These are phyloP conservation scores for Mitragyna speciosa DNA, from an alignment of 257 asterid genomes.

Conservation along the genomic window DNA sequence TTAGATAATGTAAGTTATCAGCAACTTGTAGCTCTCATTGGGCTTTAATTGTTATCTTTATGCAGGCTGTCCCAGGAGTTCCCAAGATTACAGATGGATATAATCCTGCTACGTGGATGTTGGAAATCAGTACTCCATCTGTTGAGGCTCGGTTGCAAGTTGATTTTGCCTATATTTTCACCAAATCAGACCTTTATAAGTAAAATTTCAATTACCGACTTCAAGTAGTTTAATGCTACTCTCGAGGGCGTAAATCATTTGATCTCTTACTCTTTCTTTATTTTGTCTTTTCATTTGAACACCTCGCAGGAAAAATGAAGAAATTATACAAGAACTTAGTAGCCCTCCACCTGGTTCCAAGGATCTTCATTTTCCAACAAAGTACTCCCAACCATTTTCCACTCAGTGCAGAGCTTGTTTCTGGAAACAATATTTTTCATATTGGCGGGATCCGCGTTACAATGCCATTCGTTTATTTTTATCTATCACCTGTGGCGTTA, in stretches of 20 bases:
- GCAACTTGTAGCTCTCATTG: not conserved
- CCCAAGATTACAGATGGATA: conserved; percentile 44
- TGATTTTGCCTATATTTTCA: conserved; percentile 48
- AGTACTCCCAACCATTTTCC: conserved; percentile 40
- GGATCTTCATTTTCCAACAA: conserved; percentile 42
- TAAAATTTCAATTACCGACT: not conserved
- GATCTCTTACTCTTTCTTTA: not conserved
- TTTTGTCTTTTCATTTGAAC: not conserved
- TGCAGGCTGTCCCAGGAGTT: conserved; percentile 48
- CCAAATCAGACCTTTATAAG: conserved; percentile 45
- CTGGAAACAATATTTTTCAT: conserved; percentile 57
- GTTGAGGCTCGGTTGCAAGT: conserved; percentile 41
- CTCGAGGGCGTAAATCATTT: not conserved
- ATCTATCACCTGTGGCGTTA: conserved; percentile 37
- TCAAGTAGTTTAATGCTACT: not conserved
- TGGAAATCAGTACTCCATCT: conserved; percentile 43
- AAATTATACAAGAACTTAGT: conserved; percentile 45
- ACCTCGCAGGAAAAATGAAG: conserved; percentile 43
- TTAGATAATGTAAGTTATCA: not conserved
- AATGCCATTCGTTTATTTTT: conserved; percentile 43
- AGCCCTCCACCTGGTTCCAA: conserved; percentile 42
- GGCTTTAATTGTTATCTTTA: not conserved
- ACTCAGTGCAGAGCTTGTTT: conserved; percentile 56
- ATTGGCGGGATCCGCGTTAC: conserved; percentile 52
- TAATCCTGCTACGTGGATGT: conserved; percentile 67